Base-by-base conservation (phyloP, 225 moss, liverwort and hornwort species). In the Neckera pumila region DNA sequence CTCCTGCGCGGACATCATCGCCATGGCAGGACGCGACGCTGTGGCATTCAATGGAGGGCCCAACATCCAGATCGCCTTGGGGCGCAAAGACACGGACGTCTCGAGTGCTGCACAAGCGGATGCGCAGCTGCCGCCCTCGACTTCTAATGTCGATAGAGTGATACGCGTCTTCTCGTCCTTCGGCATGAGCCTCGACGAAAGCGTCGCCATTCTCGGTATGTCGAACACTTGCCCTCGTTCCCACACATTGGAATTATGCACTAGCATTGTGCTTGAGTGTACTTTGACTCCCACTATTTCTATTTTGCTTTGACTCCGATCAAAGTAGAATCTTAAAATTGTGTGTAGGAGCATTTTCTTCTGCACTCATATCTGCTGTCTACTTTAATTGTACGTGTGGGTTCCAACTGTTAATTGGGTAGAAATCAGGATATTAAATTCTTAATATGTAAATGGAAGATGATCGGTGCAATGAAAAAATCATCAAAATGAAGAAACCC, bases 1-100 rank as follows among this genome's bases (percentile, higher is more conserved):
- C 28, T 96, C 96, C 11, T 96, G 95, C 80, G 93, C 96, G 15
- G 96, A 96, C 79, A 92, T 96, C 92, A 92, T 96, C 81, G 93
- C 86, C 27, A 89, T 96, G 81, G 96, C 93, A 4, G 95, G 95
- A 19, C 92, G 95, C 45, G 96, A 96, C 79, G 92, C 96, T 16
- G 88, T 96, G 12, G 92, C 89, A 11, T 88, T 91, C 89, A 92
- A 92, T n/a, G 92, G 91, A 40, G 96, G 96, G 10, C 96, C 96
- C 6, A 60, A 84, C 9, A 94, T 95, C 67, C 86, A 33, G 19
- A 92, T 96, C 38, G 75, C 85, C 17, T 89, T 94, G 17, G 96
- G 96, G 9, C 83, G 96, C 10, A 86, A 80, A 18, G 96, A 95
- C 70, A 86, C 93, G 7, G 61, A 57, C 21, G 22, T 34, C 64